Conservation (phyloP, 139 green algal species). For the Chlamydomonas sp. region DNA sequence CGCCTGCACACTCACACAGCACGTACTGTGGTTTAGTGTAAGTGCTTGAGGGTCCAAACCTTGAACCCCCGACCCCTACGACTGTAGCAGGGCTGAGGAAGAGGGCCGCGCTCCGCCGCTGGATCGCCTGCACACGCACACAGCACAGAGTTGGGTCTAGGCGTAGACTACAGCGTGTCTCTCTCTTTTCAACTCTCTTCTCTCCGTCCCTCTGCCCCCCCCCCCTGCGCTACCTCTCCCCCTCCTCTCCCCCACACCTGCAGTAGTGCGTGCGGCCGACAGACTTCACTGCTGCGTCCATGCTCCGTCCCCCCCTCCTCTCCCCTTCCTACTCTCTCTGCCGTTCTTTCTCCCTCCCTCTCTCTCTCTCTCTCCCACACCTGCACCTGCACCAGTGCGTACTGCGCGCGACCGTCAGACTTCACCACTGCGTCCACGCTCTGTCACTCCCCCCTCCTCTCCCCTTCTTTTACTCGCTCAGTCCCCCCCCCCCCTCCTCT, state of each 20-base stretch:
- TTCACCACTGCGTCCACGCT: slow-evolving; percentile 30
- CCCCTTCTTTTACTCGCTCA: too few species aligned
- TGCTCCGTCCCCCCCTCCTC: not conserved
- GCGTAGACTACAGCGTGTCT: too few species aligned
- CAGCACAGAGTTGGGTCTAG: too few species aligned
- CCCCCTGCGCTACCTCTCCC: not conserved
- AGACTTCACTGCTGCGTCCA: not conserved
- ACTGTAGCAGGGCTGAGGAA: too few species aligned
- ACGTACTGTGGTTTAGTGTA: too few species aligned
- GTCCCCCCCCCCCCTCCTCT: too few species aligned
- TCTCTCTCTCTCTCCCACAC: not conserved
- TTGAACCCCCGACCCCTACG: too few species aligned
- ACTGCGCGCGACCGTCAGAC: slow-evolving; percentile 39
- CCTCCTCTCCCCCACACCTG: not conserved
- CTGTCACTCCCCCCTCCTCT: not conserved
- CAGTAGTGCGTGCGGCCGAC: not conserved
- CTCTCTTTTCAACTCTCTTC: not conserved
- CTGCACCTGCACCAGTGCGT: slow-evolving; percentile 26
- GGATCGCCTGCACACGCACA: too few species aligned
- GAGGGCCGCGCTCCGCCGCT: too few species aligned
- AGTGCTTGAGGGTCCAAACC: too few species aligned
- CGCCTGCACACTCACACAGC: too few species aligned
- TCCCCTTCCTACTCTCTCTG: not conserved
- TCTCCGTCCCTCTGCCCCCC: not conserved
- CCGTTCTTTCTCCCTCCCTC: not conserved